Evolutionary conservation across 805 yeast species (phyloP).

Genomic region (Lipomyces yamadae): DNA sequence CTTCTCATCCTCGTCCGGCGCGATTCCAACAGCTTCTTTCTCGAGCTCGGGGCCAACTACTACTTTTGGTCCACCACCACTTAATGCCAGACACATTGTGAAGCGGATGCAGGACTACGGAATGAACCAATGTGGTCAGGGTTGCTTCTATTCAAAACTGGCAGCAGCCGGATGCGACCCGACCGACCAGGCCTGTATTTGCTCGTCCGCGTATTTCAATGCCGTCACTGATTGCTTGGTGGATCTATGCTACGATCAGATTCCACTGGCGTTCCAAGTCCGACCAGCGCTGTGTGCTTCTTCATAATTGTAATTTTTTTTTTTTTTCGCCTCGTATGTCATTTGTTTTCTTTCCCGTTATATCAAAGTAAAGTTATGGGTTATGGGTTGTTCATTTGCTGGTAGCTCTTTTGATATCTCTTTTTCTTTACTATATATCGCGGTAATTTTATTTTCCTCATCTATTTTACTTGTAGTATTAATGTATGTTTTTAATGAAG

Average conservation of each 20-base stretch:
- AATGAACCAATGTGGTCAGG: slow-evolving; percentile 36
- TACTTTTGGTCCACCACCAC: slow-evolving; percentile 13
- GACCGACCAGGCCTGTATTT: slow-evolving; percentile 30
- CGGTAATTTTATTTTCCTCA: background rate
- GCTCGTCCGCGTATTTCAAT: slow-evolving; percentile 37
- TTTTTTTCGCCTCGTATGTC: too few species aligned
- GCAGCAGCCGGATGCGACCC: slow-evolving; percentile 32
- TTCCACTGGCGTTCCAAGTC: slow-evolving; percentile 37
- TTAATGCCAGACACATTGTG: slow-evolving; percentile 30
- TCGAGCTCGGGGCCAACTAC: slow-evolving; percentile 11
- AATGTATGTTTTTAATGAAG: background rate
- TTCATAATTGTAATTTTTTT: background rate
- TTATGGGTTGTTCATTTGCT: slow-evolving; percentile 9
- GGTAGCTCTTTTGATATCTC: background rate
- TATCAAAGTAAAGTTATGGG: slow-evolving; percentile 5
- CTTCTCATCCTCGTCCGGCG: background rate
- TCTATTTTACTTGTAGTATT: background rate
- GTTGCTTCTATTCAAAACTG: slow-evolving; percentile 36
- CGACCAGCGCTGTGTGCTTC: slow-evolving; percentile 30
- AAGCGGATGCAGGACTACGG: slow-evolving; percentile 30
- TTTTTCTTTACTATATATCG: background rate
- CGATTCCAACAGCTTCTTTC: slow-evolving; percentile 4
- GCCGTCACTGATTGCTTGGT: slow-evolving; percentile 39
- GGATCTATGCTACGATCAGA: slow-evolving; percentile 36
- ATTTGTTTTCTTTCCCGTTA: background rate